Base-by-base conservation (phyloP, 306 rosid genomes). In the Styphnolobium japonicum region DNA sequence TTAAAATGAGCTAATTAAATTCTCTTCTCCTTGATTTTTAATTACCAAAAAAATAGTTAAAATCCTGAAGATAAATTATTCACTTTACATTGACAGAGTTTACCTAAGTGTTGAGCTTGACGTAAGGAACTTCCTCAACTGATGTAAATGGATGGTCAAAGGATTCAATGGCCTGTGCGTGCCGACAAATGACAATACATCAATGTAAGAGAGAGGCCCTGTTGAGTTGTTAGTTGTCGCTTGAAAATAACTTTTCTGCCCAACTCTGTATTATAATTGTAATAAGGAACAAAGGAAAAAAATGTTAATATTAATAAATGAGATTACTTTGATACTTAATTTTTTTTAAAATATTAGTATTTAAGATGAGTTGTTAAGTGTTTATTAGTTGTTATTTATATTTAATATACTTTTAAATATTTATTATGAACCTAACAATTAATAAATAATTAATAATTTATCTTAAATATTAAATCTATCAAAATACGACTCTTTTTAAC, bases 151-250 rank as follows among this genome's bases (percentile, higher is more conserved):
- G 31, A 72, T 53, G 80, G 85, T 83, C 82, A 73, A 82, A 81
- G 60, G 77, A 68, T 73, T 79, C 83, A 87, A 83, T 67, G 57
- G 27, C 4, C 3, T 7, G 8, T 57, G 39, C 10, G 77, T 86
- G 84, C 84, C 87, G 88, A 90, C 94, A 52, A 52, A 69, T 70
- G 43, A 69, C 68, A 85, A 73, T 52, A 49, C 23, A 78, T 67
- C 16, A 27, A 55, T 40, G 37, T 0, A n/a, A 52, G 15, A 63
- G 66, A 7, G 57, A 57, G 69, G 33, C 23, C 49, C 58, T 61
- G 43, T n/a, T 22, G 49, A 6, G 46, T 64, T 34, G 81, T 78
- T 68, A 33, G 65, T 37, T 40, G 71, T 55, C 76, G 60, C 52
- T 66, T 72, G 0, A 76, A 36, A 64, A 53, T 52, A 57, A 64